Evolutionary conservation across 2,329 filamentous ascomycete genomes (phyloP), one percentile per base, ranked within the genome.

Genomic region (Nemania sp.): DNA sequence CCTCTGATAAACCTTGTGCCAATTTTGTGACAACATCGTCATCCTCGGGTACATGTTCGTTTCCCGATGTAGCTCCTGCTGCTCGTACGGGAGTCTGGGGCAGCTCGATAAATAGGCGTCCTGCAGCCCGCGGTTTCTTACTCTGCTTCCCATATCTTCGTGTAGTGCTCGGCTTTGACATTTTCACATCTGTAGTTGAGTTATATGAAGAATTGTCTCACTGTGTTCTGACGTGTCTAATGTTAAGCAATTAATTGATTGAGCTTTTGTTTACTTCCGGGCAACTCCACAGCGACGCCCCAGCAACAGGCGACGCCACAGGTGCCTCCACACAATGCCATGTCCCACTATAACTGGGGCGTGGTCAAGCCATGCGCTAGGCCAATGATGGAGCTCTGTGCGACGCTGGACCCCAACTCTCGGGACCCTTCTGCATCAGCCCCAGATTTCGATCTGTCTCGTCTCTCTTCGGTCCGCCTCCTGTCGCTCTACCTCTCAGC

Each of bases 121-220:
- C 74, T 15, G 75, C 72, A 15, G 75, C 71, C 54, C 73, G 79
- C 22, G 76, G 71, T 39, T 76, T 75, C 54, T 73, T 79, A 24
- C 72, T 71, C 39, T 72, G 71, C 55, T 78, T 81, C 53, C 80
- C 81, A 69, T 83, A 83, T 52, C 74, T 79, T 2, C 78, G 76
- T 8, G 72, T 62, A 15, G 73, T 66, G 3, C 70, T 68, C 44
- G 72, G 71, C 52, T 75, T 73, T 30, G 76, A 69, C 80, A 82
- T 83, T 22, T 63, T 72, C 44, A 47, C 39, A 51, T 59, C 41
- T 49, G 22, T 36, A 34, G 19, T 47, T 9, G 8, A 24, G 14
- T 37, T 47, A 43, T 12, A 23, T 34, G 24, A 33, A 39, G 14
- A 20, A 7, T 46, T 36, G 17, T 36, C 14, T 52, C 34, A 43